A percentile compares a stretch with the other conserved stretches of the same genome.
Evolutionary conservation across 495 filamentous ascomycete species (phyloP).

Genomic region (Neurospora sp.): DNA sequence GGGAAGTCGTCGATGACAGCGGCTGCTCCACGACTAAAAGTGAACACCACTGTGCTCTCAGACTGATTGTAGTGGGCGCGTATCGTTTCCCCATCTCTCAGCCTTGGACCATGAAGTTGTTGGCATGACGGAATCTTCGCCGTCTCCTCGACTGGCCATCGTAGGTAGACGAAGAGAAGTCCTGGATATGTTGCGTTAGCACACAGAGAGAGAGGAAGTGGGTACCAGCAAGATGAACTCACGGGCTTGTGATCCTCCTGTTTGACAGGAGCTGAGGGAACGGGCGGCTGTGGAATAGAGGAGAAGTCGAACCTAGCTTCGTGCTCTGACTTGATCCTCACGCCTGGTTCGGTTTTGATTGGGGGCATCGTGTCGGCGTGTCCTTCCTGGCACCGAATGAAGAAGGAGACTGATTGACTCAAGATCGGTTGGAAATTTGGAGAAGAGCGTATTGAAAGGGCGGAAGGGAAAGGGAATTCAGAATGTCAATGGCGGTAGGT

Average conservation of each 20-base stretch:
- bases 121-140: not conserved
- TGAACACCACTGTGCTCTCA: not conserved
- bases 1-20: not conserved
- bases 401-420: not conserved
- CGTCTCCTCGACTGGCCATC: not conserved
- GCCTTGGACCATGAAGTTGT: not conserved
- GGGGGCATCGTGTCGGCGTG: not conserved
- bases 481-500: not conserved
- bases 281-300: not conserved
- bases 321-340: not conserved
- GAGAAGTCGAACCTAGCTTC: not conserved
- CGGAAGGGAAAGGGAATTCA: not conserved
- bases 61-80: not conserved
- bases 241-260: not conserved
- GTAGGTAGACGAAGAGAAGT: not conserved
- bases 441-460: not conserved
- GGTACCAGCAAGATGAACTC: not conserved
- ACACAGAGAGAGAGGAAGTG: not conserved
- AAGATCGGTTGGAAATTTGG: not conserved
- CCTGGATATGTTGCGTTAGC: not conserved
- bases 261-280: not conserved
- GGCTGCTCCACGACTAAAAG: not conserved
- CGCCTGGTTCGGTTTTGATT: not conserved
- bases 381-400: not conserved
- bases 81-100: not conserved